Evolutionary conservation across 2,329 filamentous ascomycete species (phyloP), one percentile per base, ranked within the genome.

Genomic region (Coniochaeta sp.): DNA sequence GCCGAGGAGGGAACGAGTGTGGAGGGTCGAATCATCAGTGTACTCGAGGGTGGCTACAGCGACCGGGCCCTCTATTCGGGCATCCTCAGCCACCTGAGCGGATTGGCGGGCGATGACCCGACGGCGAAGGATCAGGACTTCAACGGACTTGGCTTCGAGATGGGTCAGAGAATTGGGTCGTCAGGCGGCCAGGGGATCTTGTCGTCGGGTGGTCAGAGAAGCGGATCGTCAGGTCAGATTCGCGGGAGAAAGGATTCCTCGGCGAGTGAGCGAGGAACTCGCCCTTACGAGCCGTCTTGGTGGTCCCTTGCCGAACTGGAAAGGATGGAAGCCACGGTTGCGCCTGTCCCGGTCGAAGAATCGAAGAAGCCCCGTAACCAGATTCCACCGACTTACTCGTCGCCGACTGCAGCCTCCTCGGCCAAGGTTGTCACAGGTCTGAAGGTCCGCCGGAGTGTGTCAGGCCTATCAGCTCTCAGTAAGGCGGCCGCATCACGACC

Each of bases 11-110:
- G 83, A 1, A 83, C 90, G 1, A 82, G 84, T 30, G 90, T 91
- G 1, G 89, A 96, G 28, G 93, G 93, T 2, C 84, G 95, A 52
- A 81, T 98, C 24, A 88, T 99, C 69, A 98, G 93, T 71, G 92
- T 98, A 2, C 81, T 99, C 24, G 95, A 99, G 74, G 95, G 95
- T 34, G 95, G 95, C 0, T 99, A 99, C 70, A 97, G 93, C 70
- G 91, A 99, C 73, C 86, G 93, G 61, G 95, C 95, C 9, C 77
- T 99, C 56, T 89, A 84, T 58, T 96, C 91, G 36, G 95, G 95
- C 52, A 88, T 97, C 3, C 77, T 97, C 61, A 96, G 93, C 71
- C 95, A 99, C 73, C 72, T 99, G 19, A 91, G 90, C 66, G 95
- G 93, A 6, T 81, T 99, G 42, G 86, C 86, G 44, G 85, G 85